Evolutionary conservation across 306 rosid species (phyloP), one percentile per base, ranked within the genome.

Genomic region (Prinsepia uniflora): DNA sequence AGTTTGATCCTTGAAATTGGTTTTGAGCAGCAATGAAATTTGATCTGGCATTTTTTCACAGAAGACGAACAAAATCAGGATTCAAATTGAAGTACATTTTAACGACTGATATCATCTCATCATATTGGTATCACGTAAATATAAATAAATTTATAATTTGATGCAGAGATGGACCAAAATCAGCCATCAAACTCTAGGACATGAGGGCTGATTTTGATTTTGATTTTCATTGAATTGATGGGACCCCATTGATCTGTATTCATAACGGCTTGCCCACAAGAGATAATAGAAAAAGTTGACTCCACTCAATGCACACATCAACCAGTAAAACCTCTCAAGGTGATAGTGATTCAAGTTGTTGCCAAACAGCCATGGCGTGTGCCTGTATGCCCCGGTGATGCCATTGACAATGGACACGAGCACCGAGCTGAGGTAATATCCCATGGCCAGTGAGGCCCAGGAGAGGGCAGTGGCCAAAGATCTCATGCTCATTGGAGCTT

Each of bases 311-410:
- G 55, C 79, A 81, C 91, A 87, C 88, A 90, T 84, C 70, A 87
- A 69, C 96, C 91, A 86, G 77, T 90, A 90, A 78, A 90, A 90
- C 80, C 89, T 81, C 79, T 90, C 96, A 18, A 90, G 89, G 72
- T 86, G 93, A 74, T 86, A 84, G 19, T 74, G 79, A 63, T 87
- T 90, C 84, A 90, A 80, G 79, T 84, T 87, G 68, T 57, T 68
- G 14, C 92, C 96, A 7, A 73, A 6, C 3, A 90, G 85, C 96
- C 92, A 87, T 10, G 92, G 92, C 9, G 76, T 72, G 67, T 73
- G 78, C 67, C 83, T 76, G 54, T 74, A 81, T 4, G 76, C 59
- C 0, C 83, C 77, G 2, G 86, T 85, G 46, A 84, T 75, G 71
- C 76, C 59, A 41, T 87, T 90, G 62, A 90, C 79, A 2, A 79